phyloP scores from a whole-genome alignment of 2,329 filamentous ascomycete genomes.

The Cordyceps fumosorosea region DNA sequence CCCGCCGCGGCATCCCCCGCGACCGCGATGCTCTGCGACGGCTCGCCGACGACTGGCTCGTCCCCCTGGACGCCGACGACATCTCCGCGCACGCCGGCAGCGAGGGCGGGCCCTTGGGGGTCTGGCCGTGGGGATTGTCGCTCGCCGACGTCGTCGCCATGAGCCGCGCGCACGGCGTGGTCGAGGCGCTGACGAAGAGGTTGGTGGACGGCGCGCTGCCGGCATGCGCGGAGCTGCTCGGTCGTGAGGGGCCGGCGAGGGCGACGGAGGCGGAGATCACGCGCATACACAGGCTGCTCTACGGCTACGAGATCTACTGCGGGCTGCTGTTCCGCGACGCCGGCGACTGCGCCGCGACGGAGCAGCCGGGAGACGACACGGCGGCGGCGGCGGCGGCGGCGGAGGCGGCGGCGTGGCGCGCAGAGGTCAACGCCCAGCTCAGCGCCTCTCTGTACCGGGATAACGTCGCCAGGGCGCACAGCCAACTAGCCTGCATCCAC shows the following conservation, averaged over 20 bases:
- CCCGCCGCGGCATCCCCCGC: slow-evolving; percentile 2
- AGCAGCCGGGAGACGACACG: background rate
- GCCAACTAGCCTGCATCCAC: slow-evolving; percentile 5
- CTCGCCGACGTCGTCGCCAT: slow-evolving; percentile 4
- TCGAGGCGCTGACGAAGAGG: background rate
- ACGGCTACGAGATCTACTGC: slow-evolving; percentile 6
- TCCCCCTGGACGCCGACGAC: background rate
- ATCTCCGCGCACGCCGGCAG: background rate
- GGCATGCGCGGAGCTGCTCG: background rate
- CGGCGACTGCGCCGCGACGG: background rate
- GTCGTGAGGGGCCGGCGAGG: background rate
- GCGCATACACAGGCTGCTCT: background rate
- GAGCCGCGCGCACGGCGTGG: slow-evolving; percentile 5
- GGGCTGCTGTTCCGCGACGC: background rate
- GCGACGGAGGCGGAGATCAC: background rate
- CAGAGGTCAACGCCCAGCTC: slow-evolving; percentile 2
- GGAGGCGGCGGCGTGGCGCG: background rate
- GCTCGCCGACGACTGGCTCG: slow-evolving; percentile 5
- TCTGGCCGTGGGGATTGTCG: slow-evolving; percentile 10
- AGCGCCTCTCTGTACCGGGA: background rate
- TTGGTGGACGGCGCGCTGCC: background rate
- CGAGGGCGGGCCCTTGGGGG: background rate
- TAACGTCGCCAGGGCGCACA: background rate
- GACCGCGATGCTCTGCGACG: background rate
- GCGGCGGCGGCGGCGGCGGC: no score